Conservation (phyloP, 139 green algal genomes). For the Volvox africanus region DNA sequence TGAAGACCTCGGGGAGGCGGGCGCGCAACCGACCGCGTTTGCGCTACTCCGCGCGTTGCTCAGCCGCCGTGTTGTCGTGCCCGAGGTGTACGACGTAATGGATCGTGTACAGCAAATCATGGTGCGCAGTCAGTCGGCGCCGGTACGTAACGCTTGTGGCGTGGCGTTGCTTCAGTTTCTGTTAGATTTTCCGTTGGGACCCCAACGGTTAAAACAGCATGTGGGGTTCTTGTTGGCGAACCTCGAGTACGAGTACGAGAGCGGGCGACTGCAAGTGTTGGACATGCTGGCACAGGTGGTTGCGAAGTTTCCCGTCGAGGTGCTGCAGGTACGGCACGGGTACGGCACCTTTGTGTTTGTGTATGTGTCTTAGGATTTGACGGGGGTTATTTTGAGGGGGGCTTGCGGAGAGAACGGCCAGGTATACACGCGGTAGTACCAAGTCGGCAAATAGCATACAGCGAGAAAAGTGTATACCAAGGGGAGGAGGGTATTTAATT, state of each 20-base stretch:
- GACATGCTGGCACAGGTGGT: conserved; percentile 84
- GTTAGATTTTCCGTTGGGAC: conserved; percentile 93
- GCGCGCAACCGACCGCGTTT: conserved; percentile 72
- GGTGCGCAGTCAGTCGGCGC: conserved; percentile 59
- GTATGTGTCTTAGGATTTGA: no score
- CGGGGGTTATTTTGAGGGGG: not conserved
- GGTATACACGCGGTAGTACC: not conserved
- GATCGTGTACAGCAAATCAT: conserved; percentile 76
- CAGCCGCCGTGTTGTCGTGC: conserved; percentile 81
- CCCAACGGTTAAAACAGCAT: conserved; percentile 51
- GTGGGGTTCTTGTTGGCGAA: conserved; percentile 61
- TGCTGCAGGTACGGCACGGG: conserved; percentile 64
- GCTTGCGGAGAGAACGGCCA: not conserved
- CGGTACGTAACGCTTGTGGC: conserved; percentile 72
- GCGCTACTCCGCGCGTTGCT: conserved; percentile 86
- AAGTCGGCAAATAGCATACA: no score
- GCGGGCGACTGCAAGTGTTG: conserved; percentile 74
- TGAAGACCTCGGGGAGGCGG: conserved; percentile 70
- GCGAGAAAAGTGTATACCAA: no score
- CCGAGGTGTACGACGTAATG: conserved; percentile 96
- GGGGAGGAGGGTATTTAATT: no score
- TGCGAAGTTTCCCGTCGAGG: conserved; percentile 83
- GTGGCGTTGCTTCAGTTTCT: conserved; percentile 91
- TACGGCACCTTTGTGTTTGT: no score
- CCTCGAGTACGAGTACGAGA: conserved; percentile 84